Evolutionary conservation across 352 stramenopile species (phyloP).

Genomic region (Phytophthora sojae): DNA sequence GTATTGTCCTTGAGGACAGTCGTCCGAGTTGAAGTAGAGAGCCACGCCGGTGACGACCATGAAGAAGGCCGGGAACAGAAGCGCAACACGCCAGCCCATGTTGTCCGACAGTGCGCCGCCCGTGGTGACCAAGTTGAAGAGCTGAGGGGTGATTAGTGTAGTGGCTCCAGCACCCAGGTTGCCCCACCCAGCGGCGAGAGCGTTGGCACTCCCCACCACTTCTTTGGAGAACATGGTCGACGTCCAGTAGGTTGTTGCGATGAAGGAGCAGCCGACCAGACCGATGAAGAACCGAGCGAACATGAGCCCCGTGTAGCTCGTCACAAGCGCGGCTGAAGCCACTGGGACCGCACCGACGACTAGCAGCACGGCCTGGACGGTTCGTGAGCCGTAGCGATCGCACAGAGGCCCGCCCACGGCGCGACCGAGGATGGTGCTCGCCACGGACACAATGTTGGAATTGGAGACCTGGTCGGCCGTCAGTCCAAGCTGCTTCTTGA

Average conservation of each 20-base stretch:
- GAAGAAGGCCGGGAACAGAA: conserved; percentile 90
- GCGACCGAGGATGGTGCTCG: conserved; percentile 91
- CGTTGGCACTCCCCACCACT: conserved; percentile 94
- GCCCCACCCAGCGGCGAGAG: conserved; percentile 92
- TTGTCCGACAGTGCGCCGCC: conserved; percentile 58
- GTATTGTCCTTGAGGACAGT: conserved; percentile 94
- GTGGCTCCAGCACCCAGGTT: conserved; percentile 93
- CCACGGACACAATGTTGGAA: conserved; percentile 91
- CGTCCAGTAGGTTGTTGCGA: conserved; percentile 95
- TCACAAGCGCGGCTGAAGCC: conserved; percentile 84
- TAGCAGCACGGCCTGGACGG: conserved; percentile 85
- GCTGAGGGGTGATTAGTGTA: conserved; percentile 86
- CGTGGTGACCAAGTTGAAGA: conserved; percentile 91
- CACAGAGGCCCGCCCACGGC: conserved; percentile 92
- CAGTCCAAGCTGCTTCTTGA: conserved; percentile 87
- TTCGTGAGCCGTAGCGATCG: conserved; percentile 91
- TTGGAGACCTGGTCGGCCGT: conserved; percentile 89
- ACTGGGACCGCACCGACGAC: conserved; percentile 85
- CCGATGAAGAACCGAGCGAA: conserved; percentile 95
- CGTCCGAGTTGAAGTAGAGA: conserved; percentile 87
- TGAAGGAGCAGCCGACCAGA: conserved; percentile 93
- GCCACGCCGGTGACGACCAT: conserved; percentile 75
- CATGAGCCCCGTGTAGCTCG: conserved; percentile 74
- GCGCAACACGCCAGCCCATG: conserved; percentile 90
- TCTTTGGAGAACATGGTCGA: conserved; percentile 94